phyloP scores from a whole-genome alignment of 371 early-diverging fungal species.

The Syncephalastrum racemosum region DNA sequence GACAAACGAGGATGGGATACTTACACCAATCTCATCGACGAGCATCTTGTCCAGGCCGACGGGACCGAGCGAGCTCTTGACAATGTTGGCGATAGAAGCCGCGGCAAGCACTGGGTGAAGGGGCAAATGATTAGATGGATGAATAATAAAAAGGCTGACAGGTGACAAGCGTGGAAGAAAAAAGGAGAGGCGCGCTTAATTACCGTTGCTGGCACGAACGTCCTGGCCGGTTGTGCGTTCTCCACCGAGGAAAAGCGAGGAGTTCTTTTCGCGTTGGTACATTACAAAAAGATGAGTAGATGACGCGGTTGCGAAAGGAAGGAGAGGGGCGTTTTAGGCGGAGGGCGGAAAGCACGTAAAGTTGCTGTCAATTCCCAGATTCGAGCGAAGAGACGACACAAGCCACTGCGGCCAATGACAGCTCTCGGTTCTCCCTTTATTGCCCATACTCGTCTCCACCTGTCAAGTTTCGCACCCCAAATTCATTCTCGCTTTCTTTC shows the following conservation, averaged over 20 bases:
- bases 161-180: not conserved
- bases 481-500: too few species aligned
- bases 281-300: constrained; percentile 13
- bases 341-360: too few species aligned
- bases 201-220: constrained; percentile 96
- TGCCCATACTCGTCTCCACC: too few species aligned
- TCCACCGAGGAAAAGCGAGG: constrained; percentile 82
- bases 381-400: too few species aligned
- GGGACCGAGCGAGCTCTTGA: constrained; percentile 99
- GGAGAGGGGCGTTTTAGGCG: too few species aligned
- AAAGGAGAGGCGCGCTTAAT: constrained; percentile 34
- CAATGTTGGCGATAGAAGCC: constrained; percentile 95
- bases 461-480: too few species aligned
- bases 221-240: constrained; percentile 92
- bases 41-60: constrained; percentile 99
- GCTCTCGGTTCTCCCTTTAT: too few species aligned
- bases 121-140: constrained; percentile 3
- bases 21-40: constrained; percentile 98
- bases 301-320: too few species aligned
- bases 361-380: too few species aligned
- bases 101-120: constrained; percentile 58
- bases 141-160: constrained; percentile 4
- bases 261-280: constrained; percentile 39
- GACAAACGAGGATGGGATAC: constrained; percentile 16
- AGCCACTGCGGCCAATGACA: too few species aligned